Evolutionary conservation across 192 early-diverging fungal species (phyloP), one percentile per base, ranked within the genome.

Genomic region (Lobosporangium transversale): DNA sequence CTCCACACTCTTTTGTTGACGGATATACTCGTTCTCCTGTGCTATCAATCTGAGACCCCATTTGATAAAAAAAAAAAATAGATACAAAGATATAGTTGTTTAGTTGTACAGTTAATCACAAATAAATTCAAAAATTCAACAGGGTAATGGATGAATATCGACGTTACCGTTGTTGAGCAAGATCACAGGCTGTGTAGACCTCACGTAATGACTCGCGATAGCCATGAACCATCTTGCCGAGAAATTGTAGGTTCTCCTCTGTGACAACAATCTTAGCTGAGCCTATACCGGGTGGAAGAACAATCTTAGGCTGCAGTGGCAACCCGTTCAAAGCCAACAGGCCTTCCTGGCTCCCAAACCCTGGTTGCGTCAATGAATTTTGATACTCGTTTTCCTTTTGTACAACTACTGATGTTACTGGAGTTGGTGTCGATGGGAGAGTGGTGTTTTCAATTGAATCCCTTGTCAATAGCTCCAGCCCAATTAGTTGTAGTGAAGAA

Each of bases 401-500:
- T 12, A 31, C 30, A 8, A n/a, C 48, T 20, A 43, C 17, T 52
- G 60, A 33, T 2, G 15, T 27, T 60, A 21, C 32, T 4, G 23
- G 44, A 9, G 18, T 31, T 56, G 5, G 48, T 17, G 17, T 32
- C 32, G 26, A 26, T 32, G 52, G 51, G 18, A 37, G 20, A 17
- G 20, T 23, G 12, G 32, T 27, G 7, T 30, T 36, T 50, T 4
- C 32, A 48, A 23, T 36, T 32, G 27, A 4, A 15, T 14, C 31
- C 51, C 51, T 67, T 2, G 66, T 40, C 10, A 84, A 74, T 42
- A 89, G 66, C 52, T 83, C 52, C 21, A 85, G 58, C 23, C 89
- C 88, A 47, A 88, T 80, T 2, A 91, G 66, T 43, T 86, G 84
- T 42, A 71, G 80, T 15, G 85, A 80, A 0, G 82, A 79, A 9